phyloP scores from a whole-genome alignment of 2,329 filamentous ascomycete species.

The Aspergillus pseudoviridinutans region DNA sequence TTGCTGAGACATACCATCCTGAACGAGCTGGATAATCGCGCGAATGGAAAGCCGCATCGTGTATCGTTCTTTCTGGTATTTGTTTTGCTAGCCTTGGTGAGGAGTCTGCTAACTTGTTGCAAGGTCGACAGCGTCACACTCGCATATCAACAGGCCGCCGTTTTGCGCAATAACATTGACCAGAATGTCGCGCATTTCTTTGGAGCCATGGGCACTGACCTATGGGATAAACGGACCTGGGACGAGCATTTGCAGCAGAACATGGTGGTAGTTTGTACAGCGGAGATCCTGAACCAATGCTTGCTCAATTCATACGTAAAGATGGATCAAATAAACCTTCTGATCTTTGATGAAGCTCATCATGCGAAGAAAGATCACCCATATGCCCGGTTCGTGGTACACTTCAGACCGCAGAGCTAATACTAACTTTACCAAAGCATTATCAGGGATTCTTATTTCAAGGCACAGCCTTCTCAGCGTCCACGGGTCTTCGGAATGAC shows the following conservation, averaged over 20 bases:
- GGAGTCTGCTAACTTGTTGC: conserved; percentile 10
- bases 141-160: conserved; percentile 82
- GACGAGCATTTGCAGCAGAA: conserved; percentile 56
- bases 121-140: conserved; percentile 82
- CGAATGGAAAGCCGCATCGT: conserved; percentile 55
- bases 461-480: conserved; percentile 45
- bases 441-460: conserved; percentile 78
- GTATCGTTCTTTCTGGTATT: conserved; percentile 79
- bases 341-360: conserved; percentile 95
- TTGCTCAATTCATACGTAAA: conserved; percentile 73
- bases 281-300: conserved; percentile 76
- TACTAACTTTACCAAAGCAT: conserved; percentile 49
- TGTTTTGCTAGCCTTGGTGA: not conserved
- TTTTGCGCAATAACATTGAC: conserved; percentile 76
- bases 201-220: conserved; percentile 61
- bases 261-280: conserved; percentile 89
- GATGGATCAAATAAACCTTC: conserved; percentile 79
- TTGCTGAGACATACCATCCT: conserved; percentile 73
- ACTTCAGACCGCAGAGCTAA: not conserved
- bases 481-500: conserved; percentile 95
- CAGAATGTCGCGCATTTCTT: conserved; percentile 70
- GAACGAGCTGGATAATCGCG: conserved; percentile 69
- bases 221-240: conserved; percentile 62
- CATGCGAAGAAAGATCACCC: conserved; percentile 92
- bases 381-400: conserved; percentile 60